Evolutionary conservation across 2,329 filamentous ascomycete species (phyloP), one percentile per base, ranked within the genome.

Genomic region (Aspergillus amoenus): DNA sequence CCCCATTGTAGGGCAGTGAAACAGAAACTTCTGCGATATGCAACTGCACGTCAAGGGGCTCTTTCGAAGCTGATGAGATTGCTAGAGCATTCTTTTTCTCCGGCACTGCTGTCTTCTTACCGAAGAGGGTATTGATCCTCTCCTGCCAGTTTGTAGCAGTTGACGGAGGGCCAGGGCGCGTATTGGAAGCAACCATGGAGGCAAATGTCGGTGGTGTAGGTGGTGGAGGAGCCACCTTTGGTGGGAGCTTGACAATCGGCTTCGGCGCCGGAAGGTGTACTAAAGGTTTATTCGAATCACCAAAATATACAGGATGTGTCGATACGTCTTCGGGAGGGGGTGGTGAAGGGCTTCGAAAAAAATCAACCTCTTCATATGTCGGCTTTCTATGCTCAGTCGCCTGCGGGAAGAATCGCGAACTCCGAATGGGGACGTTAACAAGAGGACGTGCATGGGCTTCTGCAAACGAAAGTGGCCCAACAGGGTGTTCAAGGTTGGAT

Each of bases 181-280:
- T 68, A 24, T 71, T 65, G 52, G 76, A 69, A 46, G 74, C 69
- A 61, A 70, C 70, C 74, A 76, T 70, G 41, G 72, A 72, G 73
- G 81, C 66, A 74, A 82, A 67, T 50, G 73, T 66, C 63, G 79
- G 76, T 11, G 80, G 77, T 37, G 77, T 78, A 49, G 74, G 65
- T 39, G 78, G 75, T 45, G 77, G 70, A 55, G 72, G 68, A 21
- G 77, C 68, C 48, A 75, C 71, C 17, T 78, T 76, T 7, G 90
- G 91, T 3, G 91, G 93, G 4, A 97, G 82, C 69, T 88, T 91
- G 12, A 97, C 93, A 24, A 91, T 83, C 32, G 91, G 90, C 54
- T 88, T 83, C 13, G 82, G 82, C 30, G 73, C 78, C 3, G 85
- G 85, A 41, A 88, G 75, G 63, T 81, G 82, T 47, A 88, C 84